phyloP scores from a whole-genome alignment of 1,284 basidiomycete species.

The Ustilago nuda region DNA sequence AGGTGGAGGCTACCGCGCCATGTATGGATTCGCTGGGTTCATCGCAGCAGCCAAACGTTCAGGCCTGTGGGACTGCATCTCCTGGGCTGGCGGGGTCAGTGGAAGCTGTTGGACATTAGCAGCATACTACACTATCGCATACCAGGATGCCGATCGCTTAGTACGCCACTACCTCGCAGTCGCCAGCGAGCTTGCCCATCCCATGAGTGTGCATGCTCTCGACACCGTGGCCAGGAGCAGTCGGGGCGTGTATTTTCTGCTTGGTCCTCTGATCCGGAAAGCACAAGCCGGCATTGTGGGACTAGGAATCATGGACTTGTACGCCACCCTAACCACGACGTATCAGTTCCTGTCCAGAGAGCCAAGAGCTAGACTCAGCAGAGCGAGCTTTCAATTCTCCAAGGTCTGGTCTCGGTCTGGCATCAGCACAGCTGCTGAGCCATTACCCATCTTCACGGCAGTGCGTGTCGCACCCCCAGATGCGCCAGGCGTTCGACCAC shows the following conservation, averaged over 20 bases:
- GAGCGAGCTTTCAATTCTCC: conserved; percentile 64
- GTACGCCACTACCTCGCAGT: conserved; percentile 57
- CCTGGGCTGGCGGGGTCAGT: conserved; percentile 66
- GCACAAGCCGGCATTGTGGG: conserved; percentile 55
- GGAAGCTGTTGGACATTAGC: conserved; percentile 69
- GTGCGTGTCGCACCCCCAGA: conserved; percentile 51
- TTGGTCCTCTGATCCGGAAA: conserved; percentile 63
- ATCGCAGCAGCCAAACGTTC: conserved; percentile 60
- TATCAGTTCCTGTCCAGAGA: conserved; percentile 60
- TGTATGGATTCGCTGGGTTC: conserved; percentile 60
- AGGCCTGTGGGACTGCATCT: conserved; percentile 63
- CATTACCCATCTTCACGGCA: conserved; percentile 64
- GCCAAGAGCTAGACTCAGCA: conserved; percentile 52
- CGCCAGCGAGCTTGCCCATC: conserved; percentile 61
- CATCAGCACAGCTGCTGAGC: conserved; percentile 41
- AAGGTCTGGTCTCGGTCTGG: conserved; percentile 56
- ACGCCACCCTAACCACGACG: conserved; percentile 61
- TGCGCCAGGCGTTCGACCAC: conserved; percentile 39
- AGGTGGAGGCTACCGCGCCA: conserved; percentile 69
- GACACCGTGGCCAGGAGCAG: conserved; percentile 60
- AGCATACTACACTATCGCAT: conserved; percentile 58
- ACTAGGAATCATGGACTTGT: conserved; percentile 67
- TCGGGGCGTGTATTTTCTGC: conserved; percentile 62
- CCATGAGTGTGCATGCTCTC: conserved; percentile 63
- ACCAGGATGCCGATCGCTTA: conserved; percentile 50